Evolutionary conservation across 768 basidiomycete genomes (phyloP).

Genomic region (Favolaschia claudopus): DNA sequence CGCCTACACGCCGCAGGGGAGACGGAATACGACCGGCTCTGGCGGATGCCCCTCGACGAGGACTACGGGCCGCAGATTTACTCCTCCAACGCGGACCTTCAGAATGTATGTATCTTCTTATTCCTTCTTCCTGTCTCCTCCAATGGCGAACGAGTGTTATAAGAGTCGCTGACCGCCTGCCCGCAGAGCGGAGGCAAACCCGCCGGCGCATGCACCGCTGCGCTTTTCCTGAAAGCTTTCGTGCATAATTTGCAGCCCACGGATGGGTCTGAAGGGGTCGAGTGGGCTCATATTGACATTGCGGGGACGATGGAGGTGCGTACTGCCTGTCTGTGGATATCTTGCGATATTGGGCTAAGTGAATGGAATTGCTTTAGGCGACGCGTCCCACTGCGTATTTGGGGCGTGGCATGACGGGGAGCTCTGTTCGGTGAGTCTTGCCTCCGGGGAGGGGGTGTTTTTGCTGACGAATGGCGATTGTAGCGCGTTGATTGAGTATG

Average conservation of each 20-base stretch:
- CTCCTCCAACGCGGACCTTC: constrained; percentile 80
- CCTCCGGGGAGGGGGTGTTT: neutral
- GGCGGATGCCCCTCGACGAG: constrained; percentile 90
- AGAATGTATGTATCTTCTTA: constrained; percentile 60
- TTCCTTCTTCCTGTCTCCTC: neutral
- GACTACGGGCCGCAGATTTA: constrained; percentile 81
- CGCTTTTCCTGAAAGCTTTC: constrained; percentile 86
- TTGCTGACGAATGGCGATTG: neutral
- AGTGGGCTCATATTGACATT: constrained; percentile 92
- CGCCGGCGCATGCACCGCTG: constrained; percentile 82
- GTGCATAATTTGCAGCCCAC: constrained; percentile 76
- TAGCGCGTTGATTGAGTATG: constrained; percentile 19
- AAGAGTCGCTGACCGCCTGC: neutral
- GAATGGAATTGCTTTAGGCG: constrained; percentile 4
- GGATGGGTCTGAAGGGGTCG: constrained; percentile 62
- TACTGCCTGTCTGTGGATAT: neutral
- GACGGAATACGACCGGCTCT: constrained; percentile 82
- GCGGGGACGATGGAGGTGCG: constrained; percentile 78
- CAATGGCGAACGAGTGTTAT: constrained; percentile 7
- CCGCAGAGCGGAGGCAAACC: constrained; percentile 72
- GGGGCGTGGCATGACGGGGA: constrained; percentile 41
- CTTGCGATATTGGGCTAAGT: too few species aligned
- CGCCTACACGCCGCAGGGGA: constrained; percentile 74
- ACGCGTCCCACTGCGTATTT: constrained; percentile 30
- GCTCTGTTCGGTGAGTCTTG: constrained; percentile 15